phyloP scores from a whole-genome alignment of 805 yeast species.

The Blastobotrys parvus region DNA sequence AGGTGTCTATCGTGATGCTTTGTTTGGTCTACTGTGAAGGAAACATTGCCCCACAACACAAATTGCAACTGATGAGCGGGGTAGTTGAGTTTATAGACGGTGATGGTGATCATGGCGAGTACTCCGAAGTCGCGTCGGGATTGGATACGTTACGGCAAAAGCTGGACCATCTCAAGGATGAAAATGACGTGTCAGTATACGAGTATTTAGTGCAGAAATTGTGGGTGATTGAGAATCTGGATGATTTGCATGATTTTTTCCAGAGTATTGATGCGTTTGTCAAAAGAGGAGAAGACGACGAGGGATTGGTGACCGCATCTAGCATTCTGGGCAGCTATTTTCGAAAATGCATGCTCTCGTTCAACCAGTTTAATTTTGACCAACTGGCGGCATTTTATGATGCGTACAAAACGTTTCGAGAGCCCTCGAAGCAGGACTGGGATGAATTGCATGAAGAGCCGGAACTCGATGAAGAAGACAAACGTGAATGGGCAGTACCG shows the following conservation, averaged over 20 bases:
- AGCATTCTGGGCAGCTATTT: constrained; percentile 19
- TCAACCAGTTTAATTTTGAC: constrained; percentile 37
- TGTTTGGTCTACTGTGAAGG: constrained; percentile 17
- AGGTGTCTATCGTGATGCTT: constrained; percentile 17
- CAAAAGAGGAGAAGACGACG: background rate
- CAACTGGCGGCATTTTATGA: constrained; percentile 35
- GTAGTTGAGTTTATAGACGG: constrained; percentile 14
- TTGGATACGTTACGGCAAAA: background rate
- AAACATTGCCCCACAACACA: constrained; percentile 6
- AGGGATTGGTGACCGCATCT: constrained; percentile 4
- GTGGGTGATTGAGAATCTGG: constrained; percentile 11
- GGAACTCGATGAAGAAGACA: background rate
- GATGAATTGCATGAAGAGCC: background rate
- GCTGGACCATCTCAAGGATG: background rate
- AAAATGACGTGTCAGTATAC: background rate
- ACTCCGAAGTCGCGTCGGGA: background rate
- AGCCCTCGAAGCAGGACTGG: constrained; percentile 5
- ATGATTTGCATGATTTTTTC: constrained; percentile 14
- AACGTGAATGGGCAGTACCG: background rate
- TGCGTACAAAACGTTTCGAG: constrained; percentile 29
- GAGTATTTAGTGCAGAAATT: constrained; percentile 6
- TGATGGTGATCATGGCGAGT: constrained; percentile 1
- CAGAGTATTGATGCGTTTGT: constrained; percentile 10
- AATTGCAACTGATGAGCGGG: constrained; percentile 21
- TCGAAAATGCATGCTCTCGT: constrained; percentile 19